phyloP scores from a whole-genome alignment of 257 asterid genomes.

The Anisodus acutangulus region DNA sequence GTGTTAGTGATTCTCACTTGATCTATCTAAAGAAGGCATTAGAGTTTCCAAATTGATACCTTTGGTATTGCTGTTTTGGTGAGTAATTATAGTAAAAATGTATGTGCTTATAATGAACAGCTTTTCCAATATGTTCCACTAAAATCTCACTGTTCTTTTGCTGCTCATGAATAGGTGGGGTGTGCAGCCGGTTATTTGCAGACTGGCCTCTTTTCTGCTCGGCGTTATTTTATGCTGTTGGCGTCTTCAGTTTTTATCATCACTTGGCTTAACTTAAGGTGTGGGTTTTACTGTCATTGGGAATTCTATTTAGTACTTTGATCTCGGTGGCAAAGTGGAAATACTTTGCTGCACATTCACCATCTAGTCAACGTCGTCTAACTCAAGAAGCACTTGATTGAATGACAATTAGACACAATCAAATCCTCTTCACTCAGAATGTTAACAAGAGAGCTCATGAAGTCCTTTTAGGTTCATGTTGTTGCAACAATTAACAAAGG shows the following conservation, averaged over 20 bases:
- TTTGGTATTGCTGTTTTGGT: background rate
- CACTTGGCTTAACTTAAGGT: constrained; percentile 95
- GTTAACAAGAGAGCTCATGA: background rate
- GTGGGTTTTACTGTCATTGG: constrained; percentile 30
- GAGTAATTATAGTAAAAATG: background rate
- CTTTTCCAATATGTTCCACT: background rate
- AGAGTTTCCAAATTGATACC: background rate
- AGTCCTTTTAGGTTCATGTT: background rate
- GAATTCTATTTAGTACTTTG: background rate
- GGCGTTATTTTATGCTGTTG: constrained; percentile 63
- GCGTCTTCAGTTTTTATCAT: constrained; percentile 74
- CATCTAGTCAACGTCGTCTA: background rate
- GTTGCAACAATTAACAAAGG: background rate
- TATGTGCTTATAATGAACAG: background rate
- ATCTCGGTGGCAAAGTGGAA: background rate
- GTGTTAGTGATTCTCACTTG: background rate
- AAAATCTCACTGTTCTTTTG: background rate
- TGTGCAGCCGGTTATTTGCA: constrained; percentile 90
- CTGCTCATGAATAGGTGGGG: constrained; percentile 68
- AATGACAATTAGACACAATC: background rate
- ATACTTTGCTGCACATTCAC: background rate
- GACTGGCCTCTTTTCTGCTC: constrained; percentile 60
- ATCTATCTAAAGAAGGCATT: background rate
- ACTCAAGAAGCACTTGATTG: background rate
- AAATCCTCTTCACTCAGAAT: background rate